A percentile compares a stretch with the other conserved stretches of the same genome.
These are phyloP conservation scores for Lecanoromycetidae sp. DNA, from an alignment of 2,329 filamentous ascomycete genomes.

Conservation along the genomic window DNA sequence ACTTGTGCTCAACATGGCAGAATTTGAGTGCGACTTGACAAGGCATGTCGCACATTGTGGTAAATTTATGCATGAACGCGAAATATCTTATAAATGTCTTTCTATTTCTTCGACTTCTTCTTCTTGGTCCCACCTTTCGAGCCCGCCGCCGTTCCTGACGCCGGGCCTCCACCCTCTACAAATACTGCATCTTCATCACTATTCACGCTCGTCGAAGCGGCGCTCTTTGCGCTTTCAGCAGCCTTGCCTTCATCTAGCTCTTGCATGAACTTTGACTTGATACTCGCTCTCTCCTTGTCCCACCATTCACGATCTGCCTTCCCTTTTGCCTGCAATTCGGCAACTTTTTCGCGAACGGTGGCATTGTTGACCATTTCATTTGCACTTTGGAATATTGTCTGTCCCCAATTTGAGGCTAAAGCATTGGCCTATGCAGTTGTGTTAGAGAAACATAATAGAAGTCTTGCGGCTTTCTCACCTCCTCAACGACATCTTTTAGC, in stretches of 20 bases:
- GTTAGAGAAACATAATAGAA: slow-evolving; percentile 4
- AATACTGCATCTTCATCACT: slow-evolving; percentile 19
- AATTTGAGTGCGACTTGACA: too few species aligned
- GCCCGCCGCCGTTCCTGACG: slow-evolving; percentile 10
- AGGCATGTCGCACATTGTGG: too few species aligned
- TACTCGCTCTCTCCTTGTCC: slow-evolving; percentile 66
- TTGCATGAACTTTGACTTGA: slow-evolving; percentile 37
- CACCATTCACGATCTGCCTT: slow-evolving; percentile 79
- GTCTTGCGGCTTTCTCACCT: slow-evolving; percentile 46
- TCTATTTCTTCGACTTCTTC: slow-evolving; percentile 18
- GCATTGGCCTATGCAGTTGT: slow-evolving; percentile 64
- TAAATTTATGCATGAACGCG: too few species aligned
- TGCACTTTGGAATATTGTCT: slow-evolving; percentile 91
- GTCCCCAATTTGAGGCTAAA: slow-evolving; percentile 77
- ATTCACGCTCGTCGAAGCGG: neutral
- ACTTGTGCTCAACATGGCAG: too few species aligned
- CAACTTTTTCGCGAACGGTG: slow-evolving; percentile 59
- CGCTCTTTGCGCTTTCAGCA: slow-evolving; percentile 2
- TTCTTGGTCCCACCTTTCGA: slow-evolving; percentile 18
- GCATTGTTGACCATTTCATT: slow-evolving; percentile 90
- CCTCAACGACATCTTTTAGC: slow-evolving; percentile 80
- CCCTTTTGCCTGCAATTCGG: slow-evolving; percentile 60
- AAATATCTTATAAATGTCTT: too few species aligned
- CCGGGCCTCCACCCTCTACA: slow-evolving; percentile 17
- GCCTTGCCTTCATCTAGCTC: slow-evolving; percentile 15